Conservation (phyloP, 345 rosid species). For the Populus pruinosa region DNA sequence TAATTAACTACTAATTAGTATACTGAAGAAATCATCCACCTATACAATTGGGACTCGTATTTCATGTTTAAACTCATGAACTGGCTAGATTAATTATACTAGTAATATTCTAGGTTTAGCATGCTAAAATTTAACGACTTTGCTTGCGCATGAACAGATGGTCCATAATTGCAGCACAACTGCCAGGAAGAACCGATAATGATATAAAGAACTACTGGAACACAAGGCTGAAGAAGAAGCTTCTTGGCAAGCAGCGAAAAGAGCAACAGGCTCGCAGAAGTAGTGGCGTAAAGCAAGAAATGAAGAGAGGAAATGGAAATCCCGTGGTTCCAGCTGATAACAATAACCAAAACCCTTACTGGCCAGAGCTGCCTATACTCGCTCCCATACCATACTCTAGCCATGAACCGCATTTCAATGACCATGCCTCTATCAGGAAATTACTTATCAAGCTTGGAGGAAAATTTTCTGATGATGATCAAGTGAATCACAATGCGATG, state of each 20-base stretch:
- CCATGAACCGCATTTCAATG: slow-evolving; percentile 33
- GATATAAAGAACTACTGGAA: slow-evolving; percentile 38
- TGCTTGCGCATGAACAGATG: slow-evolving; percentile 14
- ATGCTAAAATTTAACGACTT: neutral
- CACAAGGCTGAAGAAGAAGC: slow-evolving; percentile 32
- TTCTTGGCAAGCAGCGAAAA: slow-evolving; percentile 30
- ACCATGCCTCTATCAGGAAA: slow-evolving; percentile 48
- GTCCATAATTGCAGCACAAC: slow-evolving; percentile 32
- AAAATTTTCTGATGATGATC: slow-evolving; percentile 33
- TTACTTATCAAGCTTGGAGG: slow-evolving; percentile 63
- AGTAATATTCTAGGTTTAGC: neutral
- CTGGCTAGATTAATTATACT: no score
- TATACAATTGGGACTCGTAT: no score
- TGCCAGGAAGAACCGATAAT: slow-evolving; percentile 36
- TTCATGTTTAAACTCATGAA: no score
- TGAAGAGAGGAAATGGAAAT: slow-evolving; percentile 26
- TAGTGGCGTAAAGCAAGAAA: slow-evolving; percentile 30
- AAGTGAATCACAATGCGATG: slow-evolving; percentile 2
- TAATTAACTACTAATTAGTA: no score
- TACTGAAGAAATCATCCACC: no score
- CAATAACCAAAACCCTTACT: slow-evolving; percentile 31
- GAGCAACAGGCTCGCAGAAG: slow-evolving; percentile 27
- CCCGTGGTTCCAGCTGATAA: slow-evolving; percentile 14
- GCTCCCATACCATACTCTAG: slow-evolving; percentile 34
- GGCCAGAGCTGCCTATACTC: slow-evolving; percentile 45